A percentile compares a stretch with the other conserved stretches of the same genome.
phyloP scores from a whole-genome alignment of 805 yeast genomes.

The Cyberlindnera meyerae region DNA sequence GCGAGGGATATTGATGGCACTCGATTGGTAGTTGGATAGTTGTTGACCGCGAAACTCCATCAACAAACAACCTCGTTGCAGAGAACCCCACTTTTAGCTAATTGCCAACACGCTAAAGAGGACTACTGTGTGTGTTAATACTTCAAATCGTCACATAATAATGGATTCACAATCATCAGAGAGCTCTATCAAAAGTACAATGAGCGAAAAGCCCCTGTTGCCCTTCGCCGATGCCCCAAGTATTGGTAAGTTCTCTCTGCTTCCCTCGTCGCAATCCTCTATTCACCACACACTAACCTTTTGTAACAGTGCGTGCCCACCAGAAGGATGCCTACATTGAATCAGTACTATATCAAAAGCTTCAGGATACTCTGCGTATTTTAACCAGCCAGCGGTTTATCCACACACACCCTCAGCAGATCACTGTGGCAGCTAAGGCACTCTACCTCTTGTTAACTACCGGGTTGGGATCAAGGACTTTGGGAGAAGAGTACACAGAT shows the following conservation, averaged over 20 bases:
- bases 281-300: constrained; percentile 2
- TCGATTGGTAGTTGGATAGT: too few relatives aligned
- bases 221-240: constrained; percentile 87
- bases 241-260: constrained; percentile 47
- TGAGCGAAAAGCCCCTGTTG: constrained; percentile 22
- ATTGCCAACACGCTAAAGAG: too few relatives aligned
- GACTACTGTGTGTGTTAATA: too few relatives aligned
- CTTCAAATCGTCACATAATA: too few relatives aligned
- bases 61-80: too few relatives aligned
- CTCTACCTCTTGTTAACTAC: constrained; percentile 75
- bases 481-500: constrained; percentile 95
- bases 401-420: constrained; percentile 57
- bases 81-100: too few relatives aligned
- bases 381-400: constrained; percentile 58
- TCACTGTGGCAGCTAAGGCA: constrained; percentile 52
- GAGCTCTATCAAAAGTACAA: not conserved
- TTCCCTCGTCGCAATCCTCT: too few relatives aligned
- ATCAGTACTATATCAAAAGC: constrained; percentile 44
- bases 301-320: constrained; percentile 65
- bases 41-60: too few relatives aligned
- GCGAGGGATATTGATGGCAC: too few relatives aligned
- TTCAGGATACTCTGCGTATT: constrained; percentile 51
- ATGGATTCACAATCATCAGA: too few relatives aligned
- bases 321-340: constrained; percentile 84
- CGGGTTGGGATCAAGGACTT: constrained; percentile 65